Base-by-base conservation (phyloP, 129 eudicot species). In the Calendula officinalis region DNA sequence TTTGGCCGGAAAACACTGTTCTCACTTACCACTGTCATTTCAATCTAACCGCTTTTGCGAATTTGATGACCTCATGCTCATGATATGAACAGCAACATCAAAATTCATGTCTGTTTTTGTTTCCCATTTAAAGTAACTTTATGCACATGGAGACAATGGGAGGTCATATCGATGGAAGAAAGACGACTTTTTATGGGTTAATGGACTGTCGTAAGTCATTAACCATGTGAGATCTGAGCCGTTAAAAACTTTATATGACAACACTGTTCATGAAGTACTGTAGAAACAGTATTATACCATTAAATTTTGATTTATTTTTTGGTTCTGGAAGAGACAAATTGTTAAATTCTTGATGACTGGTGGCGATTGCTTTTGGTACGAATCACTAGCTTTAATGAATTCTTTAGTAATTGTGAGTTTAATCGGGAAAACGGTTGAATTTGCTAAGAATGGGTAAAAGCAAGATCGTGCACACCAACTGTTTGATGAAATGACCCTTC, bases 401-500 rank as follows among this genome's bases (percentile, higher is more conserved):
- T 48, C 56, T 47, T 41, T 41, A 9, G 36, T 43, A 35, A 44
- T 34, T 45, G 73, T 11, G 53, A 9, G 64, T 55, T 56, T 68
- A 68, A 68, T 58, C 12, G 66, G 58, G 7, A 44, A 44, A 40
- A 56, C 38, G 34, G 58, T 57, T 37, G 10, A 13, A 38, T 34
- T 69, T 33, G 8, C 68, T 49, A 49, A 60, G 43, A 60, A 70
- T 42, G 43, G 13, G 60, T 70, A 60, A 57, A 66, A 67, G 16
- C 51, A 40, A 68, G 45, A 68, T 5, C 14, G 40, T 45, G 74
- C 66, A 56, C 74, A 13, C 9, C 74, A 69, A 69, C 66, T 57
- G 58, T 57, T 70, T 17, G 51, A 70, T 59, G 65, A 70, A 47
- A 70, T 70, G 60, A 59, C 60, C 6, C 67, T 70, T 45, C 67